Base-by-base conservation (phyloP, 768 basidiomycete genomes). In the Trametes cubensis region DNA sequence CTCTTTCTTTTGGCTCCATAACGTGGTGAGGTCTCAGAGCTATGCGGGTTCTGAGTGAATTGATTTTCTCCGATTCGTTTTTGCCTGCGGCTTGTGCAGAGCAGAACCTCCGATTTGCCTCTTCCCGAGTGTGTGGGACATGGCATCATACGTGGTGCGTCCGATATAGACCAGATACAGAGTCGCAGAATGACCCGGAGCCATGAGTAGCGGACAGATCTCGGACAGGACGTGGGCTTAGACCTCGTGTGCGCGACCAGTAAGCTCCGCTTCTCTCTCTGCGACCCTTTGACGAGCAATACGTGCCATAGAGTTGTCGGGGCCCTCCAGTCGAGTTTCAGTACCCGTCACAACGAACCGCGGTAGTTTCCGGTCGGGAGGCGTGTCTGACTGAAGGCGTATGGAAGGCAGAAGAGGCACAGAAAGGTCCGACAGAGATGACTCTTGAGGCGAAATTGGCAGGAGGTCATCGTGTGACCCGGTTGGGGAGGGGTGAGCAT, bases 291-390 rank as follows among this genome's bases (percentile, higher is more conserved):
- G 49, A 17, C 55, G 55, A 23, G 61, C 61, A 15, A 57, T 49
- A 41, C 54, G 59, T 2, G 59, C 53, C 54, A 61, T 55, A 2
- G 53, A 55, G 53, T 61, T 61, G 26, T 61, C 53, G 14, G 60
- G 61, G 7, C 61, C 61, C 10, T 52, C 61, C 21, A 52, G 25
- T 11, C 44, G 34, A 8, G 50, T 62, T 45, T 62, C 61, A 2
- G 41, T 40, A 1, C 55, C 44, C 6, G 40, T 41, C 5, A 58
- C 61, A 10, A 62, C 50, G n/a, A 62, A 40, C 1, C 34, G 49
- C 15, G 61, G 55, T 3, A 30, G 20, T 6, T 42, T 20, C 25
- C 21, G 30, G 6, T 23, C 23, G 14, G 23, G 10, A 38, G 30
- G 23, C 2, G 14, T 17, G 41, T 42, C 41, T 21, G 41, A 38